These are phyloP conservation scores for Trichoderma endophyticum DNA, from an alignment of 2,329 filamentous ascomycete species.

Conservation along the genomic window DNA sequence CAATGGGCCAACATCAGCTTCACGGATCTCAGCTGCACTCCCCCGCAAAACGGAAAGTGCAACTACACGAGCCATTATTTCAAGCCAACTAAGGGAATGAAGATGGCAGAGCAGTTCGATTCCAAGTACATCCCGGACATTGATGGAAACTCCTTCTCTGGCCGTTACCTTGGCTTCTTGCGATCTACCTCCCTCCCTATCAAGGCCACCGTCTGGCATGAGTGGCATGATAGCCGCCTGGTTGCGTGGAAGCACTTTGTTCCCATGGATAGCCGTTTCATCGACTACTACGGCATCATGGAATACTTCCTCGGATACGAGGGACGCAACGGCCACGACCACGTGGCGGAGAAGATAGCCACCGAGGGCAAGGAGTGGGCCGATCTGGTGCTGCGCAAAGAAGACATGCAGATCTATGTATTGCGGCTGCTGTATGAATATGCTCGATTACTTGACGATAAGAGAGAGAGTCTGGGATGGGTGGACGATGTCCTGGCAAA, in stretches of 20 bases:
- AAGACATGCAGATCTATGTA: constrained; percentile 73
- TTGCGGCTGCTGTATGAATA: constrained; percentile 64
- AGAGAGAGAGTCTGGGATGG: constrained; percentile 53
- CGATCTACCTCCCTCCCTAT: constrained; percentile 67
- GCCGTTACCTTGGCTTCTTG: constrained; percentile 67
- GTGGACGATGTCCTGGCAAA: constrained; percentile 46
- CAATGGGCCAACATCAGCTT: constrained; percentile 51
- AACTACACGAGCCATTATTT: constrained; percentile 50
- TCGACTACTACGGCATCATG: constrained; percentile 69
- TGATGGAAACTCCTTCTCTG: constrained; percentile 71
- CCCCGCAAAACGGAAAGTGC: constrained; percentile 39
- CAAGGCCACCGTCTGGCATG: constrained; percentile 73
- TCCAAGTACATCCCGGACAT: constrained; percentile 73
- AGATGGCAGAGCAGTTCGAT: constrained; percentile 52
- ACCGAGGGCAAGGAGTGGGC: constrained; percentile 65
- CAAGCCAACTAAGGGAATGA: constrained; percentile 36
- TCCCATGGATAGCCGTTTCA: constrained; percentile 71
- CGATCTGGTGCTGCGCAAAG: constrained; percentile 61
- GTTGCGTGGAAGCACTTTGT: constrained; percentile 79
- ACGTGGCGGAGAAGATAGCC: constrained; percentile 61
- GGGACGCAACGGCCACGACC: constrained; percentile 49
- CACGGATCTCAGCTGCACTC: constrained; percentile 52
- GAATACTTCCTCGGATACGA: constrained; percentile 68
- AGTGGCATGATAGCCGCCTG: constrained; percentile 76
- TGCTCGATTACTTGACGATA: constrained; percentile 52